Base-by-base conservation (phyloP, 2,329 filamentous ascomycete species). In the Rhexocercosporidium sp. region DNA sequence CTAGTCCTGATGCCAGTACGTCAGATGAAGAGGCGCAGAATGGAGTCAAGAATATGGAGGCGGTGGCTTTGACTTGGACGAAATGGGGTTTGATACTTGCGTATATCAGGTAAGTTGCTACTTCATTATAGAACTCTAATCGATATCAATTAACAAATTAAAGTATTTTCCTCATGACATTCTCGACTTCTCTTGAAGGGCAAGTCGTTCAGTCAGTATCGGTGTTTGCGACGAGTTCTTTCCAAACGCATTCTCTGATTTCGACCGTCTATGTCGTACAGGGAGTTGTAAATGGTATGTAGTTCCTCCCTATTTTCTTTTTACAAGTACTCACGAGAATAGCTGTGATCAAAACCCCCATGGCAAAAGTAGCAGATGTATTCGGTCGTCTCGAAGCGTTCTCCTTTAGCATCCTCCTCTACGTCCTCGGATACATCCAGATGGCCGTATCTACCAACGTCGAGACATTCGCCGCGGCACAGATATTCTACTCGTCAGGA, bases 401-500 rank as follows among this genome's bases (percentile, higher is more conserved):
- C 70, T 71, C 78, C 27, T 73, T 79, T 62, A 81, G 81, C 71
- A 72, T 84, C 16, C 46, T 81, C 31, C 76, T 84, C 31, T 81
- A 80, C 67, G 53, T 73, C 5, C 71, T 85, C 7, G 85, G 85
- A 7, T 81, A 89, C 81, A 82, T 89, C 69, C 84, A 92, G 77
- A 90, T 91, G 81, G 90, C 91, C 9, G 82, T 81, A 0, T 91
- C 85, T 75, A 81, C 82, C 2, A 85, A 85, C 65, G 82, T 91
- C 12, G 78, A 85, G 69, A 86, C 84, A 0, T 92, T 88, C 74
- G 85, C 86, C 41, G 88, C 88, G 1, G 74, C 72, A 5, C 70
- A 75, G 70, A 88, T 92, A 3, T 90, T 93, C 70, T 92, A 90
- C 74, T 84, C 84, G 65, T 84, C 90, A 53, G 90, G 90, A 80